Evolutionary conservation across 306 rosid genomes (phyloP).

Genomic region (Corylus avellana): DNA sequence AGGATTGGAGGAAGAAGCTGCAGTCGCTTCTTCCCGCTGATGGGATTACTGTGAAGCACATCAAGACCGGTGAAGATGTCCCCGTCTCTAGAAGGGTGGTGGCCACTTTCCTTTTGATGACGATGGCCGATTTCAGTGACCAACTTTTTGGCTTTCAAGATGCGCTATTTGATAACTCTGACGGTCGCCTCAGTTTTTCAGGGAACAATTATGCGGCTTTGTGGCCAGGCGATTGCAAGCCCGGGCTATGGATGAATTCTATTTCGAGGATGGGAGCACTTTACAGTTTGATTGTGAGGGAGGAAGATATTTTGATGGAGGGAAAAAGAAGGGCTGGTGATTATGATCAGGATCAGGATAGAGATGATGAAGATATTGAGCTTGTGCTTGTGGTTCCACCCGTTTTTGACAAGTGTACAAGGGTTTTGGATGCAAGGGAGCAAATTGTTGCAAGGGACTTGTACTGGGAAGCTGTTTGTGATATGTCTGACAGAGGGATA

Average conservation of each 20-base stretch:
- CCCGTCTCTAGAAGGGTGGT: slow-evolving; percentile 64
- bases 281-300: slow-evolving; percentile 62
- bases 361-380: slow-evolving; percentile 67
- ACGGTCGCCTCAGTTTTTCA: slow-evolving; percentile 58
- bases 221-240: slow-evolving; percentile 85
- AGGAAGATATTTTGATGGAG: slow-evolving; percentile 62
- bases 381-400: slow-evolving; percentile 66
- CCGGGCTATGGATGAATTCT: slow-evolving; percentile 85
- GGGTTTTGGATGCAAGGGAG: slow-evolving; percentile 61
- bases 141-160: slow-evolving; percentile 80
- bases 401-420: slow-evolving; percentile 60
- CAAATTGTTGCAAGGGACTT: slow-evolving; percentile 72
- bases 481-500: slow-evolving; percentile 15
- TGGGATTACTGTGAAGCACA: slow-evolving; percentile 64
- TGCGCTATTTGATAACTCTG: slow-evolving; percentile 45
- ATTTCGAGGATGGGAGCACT: slow-evolving; percentile 73
- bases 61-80: slow-evolving; percentile 65
- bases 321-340: slow-evolving; percentile 26
- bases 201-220: slow-evolving; percentile 59
- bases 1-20: slow-evolving; percentile 70
- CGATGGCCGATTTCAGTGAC: slow-evolving; percentile 84
- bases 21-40: slow-evolving; percentile 52
- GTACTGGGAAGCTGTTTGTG: slow-evolving; percentile 82
- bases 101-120: slow-evolving; percentile 70
- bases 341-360: slow-evolving; percentile 13